Percentiles rank a stretch among this genome's conserved stretches.
Evolutionary conservation across 2,329 filamentous ascomycete genomes (phyloP).

Genomic region (Periconia sp.): DNA sequence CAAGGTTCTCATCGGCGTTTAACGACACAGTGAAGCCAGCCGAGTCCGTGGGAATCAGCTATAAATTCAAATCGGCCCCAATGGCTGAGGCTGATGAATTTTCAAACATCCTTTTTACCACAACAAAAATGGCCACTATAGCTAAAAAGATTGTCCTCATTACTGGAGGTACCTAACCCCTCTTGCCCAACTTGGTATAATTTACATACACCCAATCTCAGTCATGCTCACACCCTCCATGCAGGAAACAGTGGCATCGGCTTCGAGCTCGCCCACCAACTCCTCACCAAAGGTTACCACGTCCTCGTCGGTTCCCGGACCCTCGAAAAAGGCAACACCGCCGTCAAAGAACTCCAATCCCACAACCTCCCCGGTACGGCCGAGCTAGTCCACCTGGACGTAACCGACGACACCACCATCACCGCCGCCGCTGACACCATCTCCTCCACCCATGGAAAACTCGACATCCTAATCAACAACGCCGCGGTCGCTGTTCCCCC

Average conservation of each 20-base stretch:
- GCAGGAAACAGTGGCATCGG: constrained; percentile 53
- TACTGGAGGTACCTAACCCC: constrained; percentile 36
- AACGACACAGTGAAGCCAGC: too few species aligned
- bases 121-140: constrained; percentile 13
- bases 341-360: constrained; percentile 26
- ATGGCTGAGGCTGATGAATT: not conserved
- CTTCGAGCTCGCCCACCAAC: constrained; percentile 47
- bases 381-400: constrained; percentile 47
- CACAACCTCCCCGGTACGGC: constrained; percentile 32
- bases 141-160: constrained; percentile 38
- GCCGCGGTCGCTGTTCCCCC: constrained; percentile 31
- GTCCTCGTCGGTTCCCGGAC: constrained; percentile 27
- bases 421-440: constrained; percentile 34
- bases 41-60: not conserved
- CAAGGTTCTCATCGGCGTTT: too few species aligned
- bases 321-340: constrained; percentile 25
- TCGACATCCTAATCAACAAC: constrained; percentile 46
- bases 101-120: not conserved
- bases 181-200: not conserved
- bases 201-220: not conserved
- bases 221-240: not conserved
- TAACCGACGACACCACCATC: constrained; percentile 48
- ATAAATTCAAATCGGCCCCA: not conserved
- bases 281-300: constrained; percentile 41
- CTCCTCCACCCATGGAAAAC: constrained; percentile 31